Evolutionary conservation across 495 filamentous ascomycete species (phyloP).

Genomic region (Xylaria acuta): DNA sequence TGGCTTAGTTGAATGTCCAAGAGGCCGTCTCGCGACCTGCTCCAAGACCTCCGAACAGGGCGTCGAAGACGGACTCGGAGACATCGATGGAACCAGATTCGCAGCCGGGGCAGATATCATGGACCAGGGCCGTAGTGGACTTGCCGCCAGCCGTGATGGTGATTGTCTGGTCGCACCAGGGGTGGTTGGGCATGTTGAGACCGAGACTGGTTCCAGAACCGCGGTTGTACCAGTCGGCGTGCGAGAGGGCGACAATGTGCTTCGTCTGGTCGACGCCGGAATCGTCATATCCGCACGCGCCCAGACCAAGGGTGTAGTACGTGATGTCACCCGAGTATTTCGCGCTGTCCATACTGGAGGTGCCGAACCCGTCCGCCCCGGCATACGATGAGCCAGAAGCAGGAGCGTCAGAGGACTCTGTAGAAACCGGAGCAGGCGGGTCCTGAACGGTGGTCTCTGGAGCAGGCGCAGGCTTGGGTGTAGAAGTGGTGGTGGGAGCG

Average conservation of each 20-base stretch:
- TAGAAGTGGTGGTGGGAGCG: conserved; percentile 29
- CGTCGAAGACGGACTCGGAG: conserved; percentile 50
- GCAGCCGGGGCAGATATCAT: conserved; percentile 82
- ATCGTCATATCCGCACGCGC: conserved; percentile 55
- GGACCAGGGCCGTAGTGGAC: conserved; percentile 61
- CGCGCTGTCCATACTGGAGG: conserved; percentile 20
- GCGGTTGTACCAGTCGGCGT: conserved; percentile 54
- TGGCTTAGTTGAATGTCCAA: conserved; percentile 51
- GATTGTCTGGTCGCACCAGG: conserved; percentile 70
- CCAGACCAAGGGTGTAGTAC: conserved; percentile 53
- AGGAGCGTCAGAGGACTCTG: conserved; percentile 23
- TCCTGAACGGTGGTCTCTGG: conserved; percentile 21
- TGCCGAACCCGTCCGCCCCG: conserved; percentile 30
- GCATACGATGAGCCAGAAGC: conserved; percentile 25
- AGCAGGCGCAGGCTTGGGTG: conserved; percentile 17
- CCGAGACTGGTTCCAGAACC: conserved; percentile 48
- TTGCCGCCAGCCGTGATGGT: conserved; percentile 64
- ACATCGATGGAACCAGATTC: conserved; percentile 51
- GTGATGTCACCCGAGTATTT: conserved; percentile 51
- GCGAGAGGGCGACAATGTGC: conserved; percentile 54
- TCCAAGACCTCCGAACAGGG: conserved; percentile 48
- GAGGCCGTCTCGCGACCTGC: conserved; percentile 43
- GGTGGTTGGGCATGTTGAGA: conserved; percentile 58
- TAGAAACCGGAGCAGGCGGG: conserved; percentile 27
- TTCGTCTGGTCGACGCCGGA: conserved; percentile 44